Conservation (phyloP, 805 yeast species). For the Lipomyces sp. region DNA sequence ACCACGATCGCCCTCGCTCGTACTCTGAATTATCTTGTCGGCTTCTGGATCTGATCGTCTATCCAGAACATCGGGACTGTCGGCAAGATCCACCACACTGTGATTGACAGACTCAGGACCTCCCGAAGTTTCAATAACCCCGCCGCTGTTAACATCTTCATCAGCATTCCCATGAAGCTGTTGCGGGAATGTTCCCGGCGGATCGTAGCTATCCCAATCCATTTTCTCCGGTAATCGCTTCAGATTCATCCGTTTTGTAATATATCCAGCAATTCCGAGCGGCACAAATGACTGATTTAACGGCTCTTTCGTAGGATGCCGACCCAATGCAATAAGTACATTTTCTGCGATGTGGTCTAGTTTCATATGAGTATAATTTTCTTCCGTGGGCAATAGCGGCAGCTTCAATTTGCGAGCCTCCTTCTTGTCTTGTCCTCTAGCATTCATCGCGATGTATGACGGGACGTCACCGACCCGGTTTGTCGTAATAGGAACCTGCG, state of each 20-base stretch:
- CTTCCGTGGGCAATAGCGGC: neutral
- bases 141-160: conserved; percentile 5
- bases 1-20: neutral
- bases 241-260: conserved; percentile 1
- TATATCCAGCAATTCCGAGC: neutral
- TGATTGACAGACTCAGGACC: conserved; percentile 7
- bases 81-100: no score
- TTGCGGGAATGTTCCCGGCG: conserved; percentile 1
- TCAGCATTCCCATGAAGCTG: neutral
- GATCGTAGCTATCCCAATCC: conserved; percentile 23
- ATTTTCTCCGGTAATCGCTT: neutral
- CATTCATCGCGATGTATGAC: neutral
- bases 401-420: neutral
- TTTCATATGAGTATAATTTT: neutral
- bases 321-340: conserved; percentile 13
- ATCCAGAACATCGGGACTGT: no score
- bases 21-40: neutral
- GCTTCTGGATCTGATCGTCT: neutral
- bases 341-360: conserved; percentile 7
- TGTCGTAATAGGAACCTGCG: neutral
- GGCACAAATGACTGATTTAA: conserved; percentile 19
- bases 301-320: conserved; percentile 8
- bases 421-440: neutral
- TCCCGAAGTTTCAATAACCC: neutral
- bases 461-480: neutral